Percentiles rank a stretch among this genome's conserved stretches.
phyloP scores from a whole-genome alignment of 495 filamentous ascomycete species.

The Astrothelium subdiscretum region DNA sequence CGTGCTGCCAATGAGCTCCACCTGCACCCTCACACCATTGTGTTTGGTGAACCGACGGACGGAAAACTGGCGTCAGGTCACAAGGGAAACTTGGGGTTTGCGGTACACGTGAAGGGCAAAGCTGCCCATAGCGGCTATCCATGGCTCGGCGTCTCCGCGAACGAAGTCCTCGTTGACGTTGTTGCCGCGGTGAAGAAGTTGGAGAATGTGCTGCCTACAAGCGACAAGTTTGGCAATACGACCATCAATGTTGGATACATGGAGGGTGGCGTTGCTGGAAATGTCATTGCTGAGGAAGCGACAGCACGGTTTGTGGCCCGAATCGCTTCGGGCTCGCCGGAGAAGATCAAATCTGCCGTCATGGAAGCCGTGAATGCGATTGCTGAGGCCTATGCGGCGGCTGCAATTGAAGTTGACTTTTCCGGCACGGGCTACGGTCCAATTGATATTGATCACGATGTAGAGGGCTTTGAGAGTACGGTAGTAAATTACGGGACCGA shows the following conservation, averaged over 20 bases:
- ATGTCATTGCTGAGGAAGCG: slow-evolving; percentile 72
- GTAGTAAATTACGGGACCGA: slow-evolving; percentile 91
- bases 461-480: slow-evolving; percentile 68
- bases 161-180: slow-evolving; percentile 58
- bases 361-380: slow-evolving; percentile 39
- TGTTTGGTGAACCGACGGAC: slow-evolving; percentile 91
- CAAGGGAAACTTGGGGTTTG: slow-evolving; percentile 64
- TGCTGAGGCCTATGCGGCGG: slow-evolving; percentile 33
- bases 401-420: slow-evolving; percentile 51
- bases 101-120: slow-evolving; percentile 55
- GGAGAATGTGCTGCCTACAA: slow-evolving; percentile 51
- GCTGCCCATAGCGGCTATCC: slow-evolving; percentile 88
- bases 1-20: slow-evolving; percentile 43
- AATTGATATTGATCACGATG: slow-evolving; percentile 65
- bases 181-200: slow-evolving; percentile 50
- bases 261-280: slow-evolving; percentile 72
- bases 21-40: slow-evolving; percentile 49
- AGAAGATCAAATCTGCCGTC: slow-evolving; percentile 43
- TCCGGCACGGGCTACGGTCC: slow-evolving; percentile 52
- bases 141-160: slow-evolving; percentile 69
- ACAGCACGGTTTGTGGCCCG: slow-evolving; percentile 55
- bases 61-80: slow-evolving; percentile 76
- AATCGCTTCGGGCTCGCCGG: slow-evolving; percentile 59
- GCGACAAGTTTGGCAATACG: slow-evolving; percentile 67
- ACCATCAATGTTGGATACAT: slow-evolving; percentile 77